Evolutionary conservation across 1,284 basidiomycete genomes (phyloP).

Genomic region (Tremellales sp.): DNA sequence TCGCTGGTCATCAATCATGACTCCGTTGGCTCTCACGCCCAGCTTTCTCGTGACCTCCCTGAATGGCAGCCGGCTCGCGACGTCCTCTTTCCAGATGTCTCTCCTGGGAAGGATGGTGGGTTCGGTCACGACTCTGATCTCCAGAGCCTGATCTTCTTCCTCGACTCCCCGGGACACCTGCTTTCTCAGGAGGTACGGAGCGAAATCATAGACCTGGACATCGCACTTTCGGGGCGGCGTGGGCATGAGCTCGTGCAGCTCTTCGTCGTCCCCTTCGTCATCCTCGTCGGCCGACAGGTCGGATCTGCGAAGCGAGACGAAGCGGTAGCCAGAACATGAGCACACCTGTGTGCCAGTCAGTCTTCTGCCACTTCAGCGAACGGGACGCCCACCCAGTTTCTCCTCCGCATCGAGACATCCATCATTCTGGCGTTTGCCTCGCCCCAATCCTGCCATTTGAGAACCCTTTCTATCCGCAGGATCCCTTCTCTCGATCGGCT

Average conservation of each 20-base stretch:
- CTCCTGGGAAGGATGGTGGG: conserved; percentile 18
- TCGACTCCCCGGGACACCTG: no score
- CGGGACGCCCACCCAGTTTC: conserved; percentile 36
- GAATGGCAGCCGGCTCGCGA: conserved; percentile 30
- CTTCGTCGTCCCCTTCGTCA: conserved; percentile 2
- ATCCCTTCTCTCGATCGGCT: conserved; percentile 50
- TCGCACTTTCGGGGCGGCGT: background rate
- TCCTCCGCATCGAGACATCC: conserved; percentile 21
- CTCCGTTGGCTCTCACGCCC: conserved; percentile 29
- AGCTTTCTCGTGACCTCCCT: conserved; percentile 20
- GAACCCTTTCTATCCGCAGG: conserved; percentile 31
- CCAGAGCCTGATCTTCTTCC: background rate
- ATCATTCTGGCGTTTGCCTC: conserved; percentile 30
- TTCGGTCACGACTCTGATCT: conserved; percentile 8
- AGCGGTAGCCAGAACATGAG: conserved; percentile 46
- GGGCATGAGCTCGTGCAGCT: background rate
- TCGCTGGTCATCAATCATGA: conserved; percentile 47
- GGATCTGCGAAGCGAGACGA: conserved; percentile 26
- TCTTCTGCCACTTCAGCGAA: background rate
- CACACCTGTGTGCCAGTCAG: conserved; percentile 30
- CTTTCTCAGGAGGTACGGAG: background rate
- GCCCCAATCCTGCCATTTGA: conserved; percentile 33
- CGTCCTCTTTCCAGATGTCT: conserved; percentile 29
- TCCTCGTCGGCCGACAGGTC: background rate
- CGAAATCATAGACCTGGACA: background rate